Evolutionary conservation across 306 rosid genomes (phyloP), one percentile per base, ranked within the genome.

Genomic region (Prunus mume): DNA sequence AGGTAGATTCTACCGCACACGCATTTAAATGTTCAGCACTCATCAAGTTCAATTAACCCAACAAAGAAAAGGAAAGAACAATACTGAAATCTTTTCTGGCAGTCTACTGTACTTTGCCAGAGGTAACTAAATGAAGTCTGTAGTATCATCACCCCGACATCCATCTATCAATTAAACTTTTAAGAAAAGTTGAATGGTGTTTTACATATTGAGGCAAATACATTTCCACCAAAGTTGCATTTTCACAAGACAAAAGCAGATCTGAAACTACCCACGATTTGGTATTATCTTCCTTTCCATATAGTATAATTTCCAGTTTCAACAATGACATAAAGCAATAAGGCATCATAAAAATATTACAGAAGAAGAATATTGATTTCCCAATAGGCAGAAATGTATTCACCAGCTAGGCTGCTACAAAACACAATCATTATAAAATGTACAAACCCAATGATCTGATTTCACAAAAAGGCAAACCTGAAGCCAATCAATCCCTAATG

Each of bases 401-500:
- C 58, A 54, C 3, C 58, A 54, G 58, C 58, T 54, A 54, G 10
- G 68, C 68, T 32, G 45, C 46, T 63, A 30, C 43, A 9, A 61
- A 1, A 63, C 46, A 63, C 46, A 65, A 65, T 9, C 50, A 65
- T 32, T 9, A 34, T 30, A 63, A 63, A 3, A 63, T 63, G 45
- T 65, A 65, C 69, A 34, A 43, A 51, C 7, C 47, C n/a, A 38
- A 65, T 28, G 11, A 45, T 9, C 43, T 20, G 46, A 13, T 18
- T 22, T 56, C 1, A 56, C 24, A 56, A 56, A 56, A 20, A n/a
- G 27, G 15, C 19, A 11, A 56, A 20, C 13, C 62, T 56, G 62
- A 56, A 52, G 65, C 9, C 24, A 25, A 61, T 93, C 87, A 93
- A 81, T 89, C 97, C 49, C 90, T 88, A 84, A 93, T 86, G 41